These are phyloP conservation scores for Myochromella boudieri DNA, from an alignment of 768 basidiomycete species.

Conservation along the genomic window DNA sequence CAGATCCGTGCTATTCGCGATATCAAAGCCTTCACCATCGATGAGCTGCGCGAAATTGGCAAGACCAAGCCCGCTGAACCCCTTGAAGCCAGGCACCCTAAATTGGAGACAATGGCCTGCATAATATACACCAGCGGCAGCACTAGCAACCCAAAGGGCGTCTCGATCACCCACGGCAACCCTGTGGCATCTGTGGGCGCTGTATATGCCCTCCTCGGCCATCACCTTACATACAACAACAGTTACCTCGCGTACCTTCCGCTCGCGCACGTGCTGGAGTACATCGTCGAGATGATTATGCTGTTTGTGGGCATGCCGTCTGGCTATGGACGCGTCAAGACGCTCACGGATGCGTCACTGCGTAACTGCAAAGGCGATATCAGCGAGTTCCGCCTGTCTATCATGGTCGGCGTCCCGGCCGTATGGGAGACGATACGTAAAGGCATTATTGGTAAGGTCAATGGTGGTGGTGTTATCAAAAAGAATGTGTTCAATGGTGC, in stretches of 20 bases:
- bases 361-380: constrained; percentile 87
- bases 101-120: constrained; percentile 42
- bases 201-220: constrained; percentile 69
- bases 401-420: constrained; percentile 94
- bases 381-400: constrained; percentile 75
- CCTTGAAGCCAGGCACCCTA: constrained; percentile 48
- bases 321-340: constrained; percentile 94
- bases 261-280: constrained; percentile 94
- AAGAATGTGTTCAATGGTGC: constrained; percentile 81
- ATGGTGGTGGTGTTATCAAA: constrained; percentile 63
- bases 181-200: constrained; percentile 85
- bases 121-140: constrained; percentile 82
- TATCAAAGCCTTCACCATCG: constrained; percentile 62
- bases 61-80: constrained; percentile 50
- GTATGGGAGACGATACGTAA: constrained; percentile 98
- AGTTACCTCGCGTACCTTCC: constrained; percentile 89
- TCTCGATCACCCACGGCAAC: constrained; percentile 85
- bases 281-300: constrained; percentile 83
- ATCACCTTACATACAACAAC: constrained; percentile 59
- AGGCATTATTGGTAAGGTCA: constrained; percentile 84
- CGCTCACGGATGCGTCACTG: constrained; percentile 91
- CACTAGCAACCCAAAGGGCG: constrained; percentile 94
- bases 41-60: constrained; percentile 73
- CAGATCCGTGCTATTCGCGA: constrained; percentile 56
- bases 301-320: constrained; percentile 75